These are phyloP conservation scores for Metschnikowia borealis DNA, from an alignment of 805 yeast species.

Conservation along the genomic window DNA sequence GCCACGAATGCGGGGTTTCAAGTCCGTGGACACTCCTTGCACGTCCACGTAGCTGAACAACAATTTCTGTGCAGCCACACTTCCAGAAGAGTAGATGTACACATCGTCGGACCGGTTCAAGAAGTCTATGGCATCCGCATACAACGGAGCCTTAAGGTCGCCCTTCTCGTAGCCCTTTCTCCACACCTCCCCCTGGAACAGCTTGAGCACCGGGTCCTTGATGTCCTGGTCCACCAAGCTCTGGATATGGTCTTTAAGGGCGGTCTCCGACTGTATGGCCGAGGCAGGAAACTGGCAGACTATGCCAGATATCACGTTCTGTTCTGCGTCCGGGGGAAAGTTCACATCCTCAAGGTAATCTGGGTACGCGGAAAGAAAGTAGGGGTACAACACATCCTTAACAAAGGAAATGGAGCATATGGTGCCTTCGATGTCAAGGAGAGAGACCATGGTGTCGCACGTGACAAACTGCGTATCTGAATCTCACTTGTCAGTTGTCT, in stretches of 20 bases:
- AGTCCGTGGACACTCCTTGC: slow-evolving; percentile 38
- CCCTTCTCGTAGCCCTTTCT: slow-evolving; percentile 73
- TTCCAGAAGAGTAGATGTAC: slow-evolving; percentile 85
- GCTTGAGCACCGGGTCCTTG: slow-evolving; percentile 73
- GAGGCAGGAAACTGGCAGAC: slow-evolving; percentile 46
- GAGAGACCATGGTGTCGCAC: slow-evolving; percentile 19
- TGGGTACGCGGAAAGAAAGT: slow-evolving; percentile 54
- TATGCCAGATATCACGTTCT: slow-evolving; percentile 24
- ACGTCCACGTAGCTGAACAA: slow-evolving; percentile 60
- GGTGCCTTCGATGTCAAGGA: slow-evolving; percentile 88
- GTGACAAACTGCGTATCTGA: background rate
- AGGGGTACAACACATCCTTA: slow-evolving; percentile 73
- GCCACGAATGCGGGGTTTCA: slow-evolving; percentile 53
- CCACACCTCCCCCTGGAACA: slow-evolving; percentile 85
- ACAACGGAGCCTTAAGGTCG: slow-evolving; percentile 71
- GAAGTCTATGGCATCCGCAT: slow-evolving; percentile 61
- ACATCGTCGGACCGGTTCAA: slow-evolving; percentile 41
- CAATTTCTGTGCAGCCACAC: slow-evolving; percentile 80
- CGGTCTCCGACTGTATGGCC: slow-evolving; percentile 20
- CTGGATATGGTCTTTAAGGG: slow-evolving; percentile 46
- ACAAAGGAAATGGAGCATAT: slow-evolving; percentile 90
- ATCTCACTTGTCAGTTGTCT: too few species aligned
- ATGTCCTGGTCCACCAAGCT: slow-evolving; percentile 61
- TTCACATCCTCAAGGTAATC: slow-evolving; percentile 24
- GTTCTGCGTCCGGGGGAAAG: slow-evolving; percentile 19